Evolutionary conservation across 2,329 filamentous ascomycete genomes (phyloP).

Genomic region (Aspergillus clavatus): DNA sequence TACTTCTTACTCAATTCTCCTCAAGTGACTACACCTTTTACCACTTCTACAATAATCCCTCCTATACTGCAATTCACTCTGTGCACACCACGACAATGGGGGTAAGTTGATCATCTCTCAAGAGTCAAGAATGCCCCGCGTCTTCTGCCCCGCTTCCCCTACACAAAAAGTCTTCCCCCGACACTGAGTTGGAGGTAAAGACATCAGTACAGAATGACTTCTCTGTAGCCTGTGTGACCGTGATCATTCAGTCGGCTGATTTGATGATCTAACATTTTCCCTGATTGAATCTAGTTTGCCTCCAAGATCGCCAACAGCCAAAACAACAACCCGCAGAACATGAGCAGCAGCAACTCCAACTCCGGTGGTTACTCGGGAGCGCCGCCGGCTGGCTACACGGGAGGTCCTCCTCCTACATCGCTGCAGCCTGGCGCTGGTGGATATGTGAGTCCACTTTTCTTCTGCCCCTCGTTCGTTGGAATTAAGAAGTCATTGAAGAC

Average conservation of each 20-base stretch:
- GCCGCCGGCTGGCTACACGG: constrained; percentile 36
- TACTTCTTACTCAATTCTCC: neutral
- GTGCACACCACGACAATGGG: neutral
- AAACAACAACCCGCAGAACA: constrained; percentile 15
- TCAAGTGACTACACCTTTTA: no score
- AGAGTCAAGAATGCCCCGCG: neutral
- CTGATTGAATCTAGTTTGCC: constrained; percentile 27
- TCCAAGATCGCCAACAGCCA: constrained; percentile 39
- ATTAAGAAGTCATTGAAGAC: no score
- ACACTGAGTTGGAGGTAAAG: neutral
- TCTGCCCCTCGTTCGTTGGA: constrained; percentile 9
- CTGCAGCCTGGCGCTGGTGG: constrained; percentile 37
- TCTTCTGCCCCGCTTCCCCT: neutral
- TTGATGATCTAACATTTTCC: no score
- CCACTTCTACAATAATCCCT: neutral
- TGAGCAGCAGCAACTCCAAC: constrained; percentile 16
- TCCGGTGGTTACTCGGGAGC: constrained; percentile 30
- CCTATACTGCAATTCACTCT: neutral
- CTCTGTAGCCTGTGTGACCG: no score
- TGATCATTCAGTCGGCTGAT: no score
- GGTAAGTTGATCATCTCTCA: neutral
- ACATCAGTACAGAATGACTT: neutral
- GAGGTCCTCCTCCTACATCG: constrained; percentile 31
- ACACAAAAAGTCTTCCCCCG: no score
- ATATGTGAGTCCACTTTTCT: constrained; percentile 48